Conservation (phyloP, 768 basidiomycete species). For the Boletus barrowsii region DNA sequence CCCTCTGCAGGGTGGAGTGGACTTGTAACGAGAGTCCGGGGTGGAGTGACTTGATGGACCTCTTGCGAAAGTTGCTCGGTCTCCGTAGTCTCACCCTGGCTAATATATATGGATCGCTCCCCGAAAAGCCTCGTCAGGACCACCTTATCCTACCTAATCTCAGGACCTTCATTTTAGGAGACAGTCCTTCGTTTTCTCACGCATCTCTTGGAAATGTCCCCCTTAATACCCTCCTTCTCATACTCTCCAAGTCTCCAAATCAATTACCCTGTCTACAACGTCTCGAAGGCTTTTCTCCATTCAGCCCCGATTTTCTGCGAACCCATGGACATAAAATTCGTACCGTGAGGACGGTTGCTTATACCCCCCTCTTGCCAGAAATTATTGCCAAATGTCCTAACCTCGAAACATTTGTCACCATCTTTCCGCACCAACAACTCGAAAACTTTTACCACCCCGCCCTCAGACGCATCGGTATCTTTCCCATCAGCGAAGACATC, state of each 20-base stretch:
- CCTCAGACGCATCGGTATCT: conserved; percentile 42
- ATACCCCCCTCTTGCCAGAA: conserved; percentile 34
- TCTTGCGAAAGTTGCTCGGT: conserved; percentile 34
- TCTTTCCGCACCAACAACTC: conserved; percentile 34
- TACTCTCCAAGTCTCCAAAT: conserved; percentile 31
- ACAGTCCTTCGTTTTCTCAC: conserved; percentile 31
- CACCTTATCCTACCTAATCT: conserved; percentile 35
- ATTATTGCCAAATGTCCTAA: conserved; percentile 40
- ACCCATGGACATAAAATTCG: conserved; percentile 43
- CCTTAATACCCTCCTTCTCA: conserved; percentile 40
- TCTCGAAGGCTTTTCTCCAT: conserved; percentile 43
- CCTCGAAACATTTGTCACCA: conserved; percentile 40
- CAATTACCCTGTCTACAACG: conserved; percentile 40
- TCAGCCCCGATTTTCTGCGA: conserved; percentile 39
- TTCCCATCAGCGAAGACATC: conserved; percentile 38
- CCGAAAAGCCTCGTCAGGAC: conserved; percentile 20
- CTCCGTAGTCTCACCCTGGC: conserved; percentile 42
- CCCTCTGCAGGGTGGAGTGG: conserved; percentile 46
- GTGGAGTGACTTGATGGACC: conserved; percentile 36
- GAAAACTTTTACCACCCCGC: conserved; percentile 38
- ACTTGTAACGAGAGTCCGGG: conserved; percentile 42
- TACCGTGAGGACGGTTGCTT: conserved; percentile 36
- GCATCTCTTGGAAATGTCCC: conserved; percentile 33
- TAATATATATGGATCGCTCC: conserved; percentile 36
- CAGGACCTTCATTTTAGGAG: conserved; percentile 41